Evolutionary conservation across 1,139 yeast genomes (phyloP).

Genomic region (Blastobotrys raffinosifermentans): DNA sequence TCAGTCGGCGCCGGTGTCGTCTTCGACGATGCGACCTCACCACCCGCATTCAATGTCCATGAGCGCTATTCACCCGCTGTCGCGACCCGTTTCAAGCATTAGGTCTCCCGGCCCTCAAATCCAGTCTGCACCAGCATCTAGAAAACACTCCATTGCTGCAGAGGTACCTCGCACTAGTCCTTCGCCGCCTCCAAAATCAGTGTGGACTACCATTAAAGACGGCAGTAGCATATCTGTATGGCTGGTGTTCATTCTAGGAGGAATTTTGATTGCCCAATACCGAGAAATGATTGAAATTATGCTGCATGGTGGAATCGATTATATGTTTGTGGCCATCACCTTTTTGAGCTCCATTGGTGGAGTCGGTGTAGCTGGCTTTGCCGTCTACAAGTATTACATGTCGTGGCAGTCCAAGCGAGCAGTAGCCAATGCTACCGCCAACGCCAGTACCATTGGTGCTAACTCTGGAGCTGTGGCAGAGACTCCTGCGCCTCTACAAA

Average conservation of each 20-base stretch:
- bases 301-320: slow-evolving; percentile 17
- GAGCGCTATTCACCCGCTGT: neutral
- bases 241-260: slow-evolving; percentile 20
- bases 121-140: neutral
- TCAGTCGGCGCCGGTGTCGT: neutral
- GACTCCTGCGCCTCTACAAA: too few species aligned
- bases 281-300: slow-evolving; percentile 19
- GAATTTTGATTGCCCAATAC: slow-evolving; percentile 21
- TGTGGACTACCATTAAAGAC: neutral
- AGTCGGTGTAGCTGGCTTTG: too few species aligned
- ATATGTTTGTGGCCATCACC: slow-evolving; percentile 18
- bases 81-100: too few species aligned
- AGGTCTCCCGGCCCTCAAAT: neutral
- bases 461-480: neutral
- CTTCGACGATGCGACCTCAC: neutral
- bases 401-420: too few species aligned
- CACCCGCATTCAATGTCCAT: neutral
- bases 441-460: too few species aligned
- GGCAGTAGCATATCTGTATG: slow-evolving; percentile 13
- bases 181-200: too few species aligned
- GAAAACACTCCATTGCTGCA: neutral
- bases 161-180: neutral
- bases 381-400: too few species aligned
- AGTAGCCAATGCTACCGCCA: too few species aligned
- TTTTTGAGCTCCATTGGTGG: slow-evolving; percentile 8